phyloP scores from a whole-genome alignment of 2,329 filamentous ascomycete species.

The Daldinia sp. region DNA sequence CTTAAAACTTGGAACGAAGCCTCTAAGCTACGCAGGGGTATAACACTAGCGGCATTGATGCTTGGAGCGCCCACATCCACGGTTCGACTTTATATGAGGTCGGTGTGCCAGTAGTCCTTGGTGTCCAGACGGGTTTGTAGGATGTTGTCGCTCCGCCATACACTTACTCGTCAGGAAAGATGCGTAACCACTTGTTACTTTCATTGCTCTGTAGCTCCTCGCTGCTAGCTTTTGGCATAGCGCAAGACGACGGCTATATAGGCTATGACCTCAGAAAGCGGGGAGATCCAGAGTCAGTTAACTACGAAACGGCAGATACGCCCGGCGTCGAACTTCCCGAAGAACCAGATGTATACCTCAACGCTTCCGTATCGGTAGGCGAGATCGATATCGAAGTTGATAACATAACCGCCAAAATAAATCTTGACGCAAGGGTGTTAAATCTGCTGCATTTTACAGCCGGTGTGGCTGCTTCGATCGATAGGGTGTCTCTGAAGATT shows the following conservation, averaged over 20 bases:
- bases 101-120: slow-evolving; percentile 26
- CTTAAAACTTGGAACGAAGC: slow-evolving; percentile 44
- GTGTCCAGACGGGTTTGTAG: slow-evolving; percentile 17
- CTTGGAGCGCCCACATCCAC: slow-evolving; percentile 13
- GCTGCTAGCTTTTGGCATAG: slow-evolving; percentile 49
- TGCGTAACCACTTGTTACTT: slow-evolving; percentile 42
- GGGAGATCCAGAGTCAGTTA: slow-evolving; percentile 62
- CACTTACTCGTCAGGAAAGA: slow-evolving; percentile 40
- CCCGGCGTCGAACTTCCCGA: slow-evolving; percentile 56
- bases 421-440: slow-evolving; percentile 69
- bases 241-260: slow-evolving; percentile 63
- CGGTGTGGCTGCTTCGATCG: slow-evolving; percentile 69
- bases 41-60: slow-evolving; percentile 7
- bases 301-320: slow-evolving; percentile 63
- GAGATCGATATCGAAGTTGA: slow-evolving; percentile 70
- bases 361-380: slow-evolving; percentile 57
- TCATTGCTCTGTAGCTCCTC: slow-evolving; percentile 50
- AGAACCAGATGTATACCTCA: slow-evolving; percentile 70
- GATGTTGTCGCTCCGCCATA: slow-evolving; percentile 34
- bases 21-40: slow-evolving; percentile 26
- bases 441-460: slow-evolving; percentile 70
- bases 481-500: slow-evolving; percentile 67
- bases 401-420: slow-evolving; percentile 71
- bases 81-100: slow-evolving; percentile 41
- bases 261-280: slow-evolving; percentile 65